phyloP scores from a whole-genome alignment of 257 asterid genomes.

The Penstemon davidsonii region DNA sequence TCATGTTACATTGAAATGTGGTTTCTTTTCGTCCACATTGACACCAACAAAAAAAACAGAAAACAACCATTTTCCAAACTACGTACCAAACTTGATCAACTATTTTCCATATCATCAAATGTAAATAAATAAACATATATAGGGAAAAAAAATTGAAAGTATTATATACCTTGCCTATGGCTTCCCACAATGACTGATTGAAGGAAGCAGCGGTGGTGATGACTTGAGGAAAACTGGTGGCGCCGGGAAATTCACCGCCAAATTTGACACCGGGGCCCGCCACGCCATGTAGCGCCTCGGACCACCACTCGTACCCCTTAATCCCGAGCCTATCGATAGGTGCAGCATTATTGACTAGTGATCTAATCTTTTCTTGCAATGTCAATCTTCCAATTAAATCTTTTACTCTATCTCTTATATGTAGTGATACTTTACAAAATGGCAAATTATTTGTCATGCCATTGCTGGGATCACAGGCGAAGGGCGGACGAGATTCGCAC shows the following conservation, averaged over 20 bases:
- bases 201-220: conserved; percentile 83
- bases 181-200: conserved; percentile 78
- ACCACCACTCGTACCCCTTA: conserved; percentile 92
- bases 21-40: conserved; percentile 21
- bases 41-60: conserved; percentile 9
- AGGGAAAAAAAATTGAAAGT: not conserved
- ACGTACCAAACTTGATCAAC: not conserved
- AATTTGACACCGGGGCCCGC: conserved; percentile 75
- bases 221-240: conserved; percentile 93
- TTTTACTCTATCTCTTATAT: conserved; percentile 54
- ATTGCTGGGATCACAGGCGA: conserved; percentile 72
- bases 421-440: conserved; percentile 53
- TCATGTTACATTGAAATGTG: conserved; percentile 16
- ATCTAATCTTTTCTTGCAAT: conserved; percentile 65
- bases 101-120: not conserved
- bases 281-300: conserved; percentile 96
- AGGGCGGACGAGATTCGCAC: conserved; percentile 53
- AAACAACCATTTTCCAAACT: not conserved
- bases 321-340: conserved; percentile 73
- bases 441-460: conserved; percentile 43
- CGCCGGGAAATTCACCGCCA: conserved; percentile 71
- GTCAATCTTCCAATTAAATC: conserved; percentile 69
- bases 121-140: not conserved
- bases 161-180: conserved; percentile 65
- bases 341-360: conserved; percentile 79